Conservation (phyloP, 345 rosid genomes). For the Theobroma cacao region DNA sequence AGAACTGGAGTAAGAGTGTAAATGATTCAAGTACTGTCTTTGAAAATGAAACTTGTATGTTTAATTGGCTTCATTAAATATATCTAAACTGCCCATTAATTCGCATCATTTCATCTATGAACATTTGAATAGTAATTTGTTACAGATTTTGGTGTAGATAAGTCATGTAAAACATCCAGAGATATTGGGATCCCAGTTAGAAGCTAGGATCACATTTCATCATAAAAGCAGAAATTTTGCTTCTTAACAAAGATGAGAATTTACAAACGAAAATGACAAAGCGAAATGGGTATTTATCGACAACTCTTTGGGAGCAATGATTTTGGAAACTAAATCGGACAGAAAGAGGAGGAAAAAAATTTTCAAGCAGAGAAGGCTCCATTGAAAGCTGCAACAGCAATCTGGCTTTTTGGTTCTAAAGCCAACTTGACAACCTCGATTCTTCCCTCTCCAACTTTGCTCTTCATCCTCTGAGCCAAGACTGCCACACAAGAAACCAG, state of each 20-base stretch:
- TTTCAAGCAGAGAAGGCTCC: slow-evolving; percentile 48
- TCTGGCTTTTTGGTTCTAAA: slow-evolving; percentile 33
- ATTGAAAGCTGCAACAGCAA: slow-evolving; percentile 41
- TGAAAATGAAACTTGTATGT: background rate
- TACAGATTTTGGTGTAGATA: background rate
- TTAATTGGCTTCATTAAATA: background rate
- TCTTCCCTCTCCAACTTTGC: background rate
- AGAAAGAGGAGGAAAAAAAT: background rate
- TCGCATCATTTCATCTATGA: background rate
- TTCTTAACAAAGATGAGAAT: background rate
- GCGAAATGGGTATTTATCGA: background rate
- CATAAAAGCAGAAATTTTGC: background rate
- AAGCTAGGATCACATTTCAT: background rate
- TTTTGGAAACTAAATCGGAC: background rate
- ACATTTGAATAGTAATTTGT: background rate
- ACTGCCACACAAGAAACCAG: slow-evolving; percentile 4
- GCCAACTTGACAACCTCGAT: slow-evolving; percentile 15
- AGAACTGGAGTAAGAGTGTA: too few relatives aligned
- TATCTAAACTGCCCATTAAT: background rate
- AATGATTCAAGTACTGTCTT: too few relatives aligned
- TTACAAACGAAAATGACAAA: background rate
- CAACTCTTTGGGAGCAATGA: background rate
- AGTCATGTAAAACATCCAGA: background rate
- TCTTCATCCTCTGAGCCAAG: slow-evolving; percentile 17
- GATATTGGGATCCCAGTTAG: background rate